Percentiles rank a stretch among this genome's conserved stretches.
Conservation (phyloP, 2,329 filamentous ascomycete genomes). For the Monilinia vaccinii-corymbosi region DNA sequence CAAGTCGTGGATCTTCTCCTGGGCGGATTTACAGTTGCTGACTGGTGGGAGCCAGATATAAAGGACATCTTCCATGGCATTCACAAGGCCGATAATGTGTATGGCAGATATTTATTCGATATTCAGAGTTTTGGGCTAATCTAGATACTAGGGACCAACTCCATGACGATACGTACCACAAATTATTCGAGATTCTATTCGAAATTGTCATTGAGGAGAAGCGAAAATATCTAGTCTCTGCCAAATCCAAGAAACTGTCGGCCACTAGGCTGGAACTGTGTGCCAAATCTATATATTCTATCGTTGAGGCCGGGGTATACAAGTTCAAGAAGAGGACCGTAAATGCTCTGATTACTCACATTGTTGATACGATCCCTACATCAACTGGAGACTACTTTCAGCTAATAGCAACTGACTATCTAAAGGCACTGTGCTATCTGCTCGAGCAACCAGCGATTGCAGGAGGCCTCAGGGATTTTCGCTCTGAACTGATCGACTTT, state of each 20-base stretch:
- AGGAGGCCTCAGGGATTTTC: slow-evolving; percentile 60
- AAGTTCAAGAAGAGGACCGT: slow-evolving; percentile 69
- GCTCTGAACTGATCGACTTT: slow-evolving; percentile 35
- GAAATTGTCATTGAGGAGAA: slow-evolving; percentile 60
- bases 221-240: slow-evolving; percentile 44
- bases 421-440: slow-evolving; percentile 63
- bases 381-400: slow-evolving; percentile 54
- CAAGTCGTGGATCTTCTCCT: not conserved
- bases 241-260: slow-evolving; percentile 35
- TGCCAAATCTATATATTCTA: slow-evolving; percentile 61
- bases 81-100: slow-evolving; percentile 25
- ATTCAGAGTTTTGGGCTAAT: slow-evolving; percentile 11
- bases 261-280: slow-evolving; percentile 47
- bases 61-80: slow-evolving; percentile 24
- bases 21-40: not conserved
- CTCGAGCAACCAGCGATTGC: slow-evolving; percentile 67
- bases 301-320: slow-evolving; percentile 58
- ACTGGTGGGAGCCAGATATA: slow-evolving; percentile 19
- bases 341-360: slow-evolving; percentile 70
- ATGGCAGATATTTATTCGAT: not conserved
- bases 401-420: slow-evolving; percentile 66
- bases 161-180: slow-evolving; percentile 70
- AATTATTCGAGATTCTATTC: slow-evolving; percentile 75
- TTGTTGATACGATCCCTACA: slow-evolving; percentile 62
- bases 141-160: slow-evolving; percentile 34